Evolutionary conservation across 306 rosid genomes (phyloP), one percentile per base, ranked within the genome.

Genomic region (Quercus robur): DNA sequence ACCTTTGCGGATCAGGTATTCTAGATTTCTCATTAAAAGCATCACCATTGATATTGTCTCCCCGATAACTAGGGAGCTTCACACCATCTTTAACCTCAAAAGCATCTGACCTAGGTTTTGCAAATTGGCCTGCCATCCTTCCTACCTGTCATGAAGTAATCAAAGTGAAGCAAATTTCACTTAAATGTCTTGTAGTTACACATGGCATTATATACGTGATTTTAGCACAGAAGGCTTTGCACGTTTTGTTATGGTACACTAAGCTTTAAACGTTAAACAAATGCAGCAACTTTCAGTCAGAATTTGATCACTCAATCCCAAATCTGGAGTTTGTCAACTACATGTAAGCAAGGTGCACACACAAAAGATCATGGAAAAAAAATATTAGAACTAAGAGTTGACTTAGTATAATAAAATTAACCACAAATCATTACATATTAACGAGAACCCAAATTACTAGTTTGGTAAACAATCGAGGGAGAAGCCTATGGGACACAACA

Each of bases 91-190:
- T 78, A 33, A 52, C 73, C 85, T 81, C 88, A 81, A 81, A 85
- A 44, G 75, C 25, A 6, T 85, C 85, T 12, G 86, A 81, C 63
- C 86, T 75, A 41, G 88, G 88, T 81, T 78, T 85, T 62, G 86
- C 86, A 46, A 85, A 85, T 59, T 85, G 88, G 15, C 88, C 88
- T 5, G 86, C 88, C 88, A 82, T 82, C 82, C 88, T 78, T 68
- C 86, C 86, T 64, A 85, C 84, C 88, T 78, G 79, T 26, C 56
- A 75, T 17, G 14, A 28, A 46, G 10, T 14, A 56, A 25, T 57
- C 70, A 64, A 64, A 64, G 20, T 64, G 5, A 64, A 3, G 21
- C 70, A 64, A 11, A 28, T 30, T 28, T 14, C 17, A 49, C 13
- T 49, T 49, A 10, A 10, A 49, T 0, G 1, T 49, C 70, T 64